Percentiles rank a stretch among this genome's conserved stretches.
Conservation (phyloP, 495 filamentous ascomycete genomes). For the Penicillium steckii region DNA sequence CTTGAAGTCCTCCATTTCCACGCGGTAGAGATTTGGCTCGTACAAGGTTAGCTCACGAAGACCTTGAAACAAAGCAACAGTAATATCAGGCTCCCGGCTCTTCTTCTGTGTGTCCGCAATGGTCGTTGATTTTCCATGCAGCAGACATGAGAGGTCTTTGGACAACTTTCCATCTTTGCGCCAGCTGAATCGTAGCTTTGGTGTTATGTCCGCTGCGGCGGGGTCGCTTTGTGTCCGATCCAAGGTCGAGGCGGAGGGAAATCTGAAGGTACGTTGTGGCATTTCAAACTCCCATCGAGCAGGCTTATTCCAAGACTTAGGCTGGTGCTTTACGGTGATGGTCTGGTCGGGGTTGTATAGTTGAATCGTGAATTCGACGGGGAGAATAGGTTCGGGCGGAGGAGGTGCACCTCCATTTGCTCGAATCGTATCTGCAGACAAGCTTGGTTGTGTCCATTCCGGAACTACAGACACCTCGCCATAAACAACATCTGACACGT, state of each 20-base stretch:
- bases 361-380: constrained; percentile 75
- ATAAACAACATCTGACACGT: constrained; percentile 76
- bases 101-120: constrained; percentile 63
- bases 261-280: constrained; percentile 79
- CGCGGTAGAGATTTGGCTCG: constrained; percentile 84
- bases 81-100: constrained; percentile 90
- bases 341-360: constrained; percentile 95
- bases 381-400: constrained; percentile 72
- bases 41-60: constrained; percentile 79
- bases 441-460: constrained; percentile 76
- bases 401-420: constrained; percentile 67
- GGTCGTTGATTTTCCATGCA: constrained; percentile 71
- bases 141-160: constrained; percentile 76
- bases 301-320: constrained; percentile 73
- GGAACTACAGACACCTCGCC: constrained; percentile 84
- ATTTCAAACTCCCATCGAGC: constrained; percentile 90
- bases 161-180: constrained; percentile 84
- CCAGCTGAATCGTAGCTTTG: constrained; percentile 85
- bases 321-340: constrained; percentile 65
- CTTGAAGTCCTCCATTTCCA: constrained; percentile 93
- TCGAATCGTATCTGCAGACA: constrained; percentile 77
- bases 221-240: constrained; percentile 74
- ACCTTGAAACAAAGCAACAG: constrained; percentile 73
- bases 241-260: constrained; percentile 70
- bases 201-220: constrained; percentile 64